phyloP scores from a whole-genome alignment of 2,329 filamentous ascomycete genomes.

The Alternaria alternata region DNA sequence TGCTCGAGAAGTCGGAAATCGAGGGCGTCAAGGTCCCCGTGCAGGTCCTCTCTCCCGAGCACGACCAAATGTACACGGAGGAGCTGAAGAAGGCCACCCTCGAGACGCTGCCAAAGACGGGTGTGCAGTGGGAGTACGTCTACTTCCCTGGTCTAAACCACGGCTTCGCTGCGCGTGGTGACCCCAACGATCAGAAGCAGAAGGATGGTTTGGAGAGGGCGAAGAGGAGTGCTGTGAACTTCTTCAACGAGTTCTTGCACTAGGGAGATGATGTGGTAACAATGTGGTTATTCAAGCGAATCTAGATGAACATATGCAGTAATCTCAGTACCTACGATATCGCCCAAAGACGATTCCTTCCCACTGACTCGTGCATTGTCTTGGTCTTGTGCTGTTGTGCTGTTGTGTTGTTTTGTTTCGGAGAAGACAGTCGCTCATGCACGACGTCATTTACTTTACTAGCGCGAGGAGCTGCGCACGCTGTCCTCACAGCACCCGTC shows the following conservation, averaged over 20 bases:
- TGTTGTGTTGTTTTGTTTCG: background rate
- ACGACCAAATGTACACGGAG: conserved; percentile 36
- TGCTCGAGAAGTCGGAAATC: conserved; percentile 42
- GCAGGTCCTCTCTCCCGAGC: conserved; percentile 42
- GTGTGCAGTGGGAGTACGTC: conserved; percentile 45
- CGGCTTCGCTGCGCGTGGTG: conserved; percentile 44
- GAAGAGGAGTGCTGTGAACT: conserved; percentile 42
- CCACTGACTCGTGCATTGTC: background rate
- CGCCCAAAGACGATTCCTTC: background rate
- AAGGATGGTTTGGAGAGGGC: conserved; percentile 46
- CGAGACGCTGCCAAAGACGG: conserved; percentile 38
- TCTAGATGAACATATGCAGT: background rate
- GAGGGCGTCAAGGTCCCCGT: conserved; percentile 42
- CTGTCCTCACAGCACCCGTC: too few species aligned
- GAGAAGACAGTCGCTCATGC: too few species aligned
- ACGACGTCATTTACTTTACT: too few species aligned
- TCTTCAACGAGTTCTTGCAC: conserved; percentile 46
- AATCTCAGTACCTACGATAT: background rate
- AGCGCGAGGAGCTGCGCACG: too few species aligned
- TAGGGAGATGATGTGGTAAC: conserved; percentile 10
- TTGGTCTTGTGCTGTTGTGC: too few species aligned
- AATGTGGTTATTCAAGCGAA: background rate
- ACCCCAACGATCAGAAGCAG: conserved; percentile 35
- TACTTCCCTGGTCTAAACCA: conserved; percentile 44
- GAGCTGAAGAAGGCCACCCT: conserved; percentile 43